Base-by-base conservation (phyloP, 495 filamentous ascomycete species). In the Penicillium manginii region DNA sequence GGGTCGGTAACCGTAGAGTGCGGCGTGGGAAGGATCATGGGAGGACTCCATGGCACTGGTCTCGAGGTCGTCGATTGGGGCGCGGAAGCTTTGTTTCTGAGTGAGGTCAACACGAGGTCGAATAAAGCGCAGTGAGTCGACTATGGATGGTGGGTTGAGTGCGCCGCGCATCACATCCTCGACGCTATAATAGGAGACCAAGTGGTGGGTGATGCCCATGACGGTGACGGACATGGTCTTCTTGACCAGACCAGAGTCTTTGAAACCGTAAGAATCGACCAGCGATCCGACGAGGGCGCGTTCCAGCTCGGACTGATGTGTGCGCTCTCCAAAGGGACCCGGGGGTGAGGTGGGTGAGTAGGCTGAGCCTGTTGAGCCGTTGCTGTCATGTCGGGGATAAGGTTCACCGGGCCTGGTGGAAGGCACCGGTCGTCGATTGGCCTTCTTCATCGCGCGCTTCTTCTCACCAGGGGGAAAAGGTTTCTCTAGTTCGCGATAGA, bases 111-210 rank as follows among this genome's bases (percentile, higher is more conserved):
- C 50, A 1, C 87, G 86, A 26, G 85, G 83, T 2, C 72, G 75
- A 26, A 91, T 73, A 60, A 80, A 78, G 45, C 79, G 78, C 58
- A 87, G 69, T 11, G 72, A 73, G 2, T 79, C 77, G 60, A 84
- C 83, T 66, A 86, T 79, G 15, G 80, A 77, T 1, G 90, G 89
- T 3, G 84, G 83, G 45, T 72, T 79, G n/a, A 96, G 75, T 19
- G 62, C 72, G 14, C 81, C 76, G 56, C 78, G 81, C 61, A 88
- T 80, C 42, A 92, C 87, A 65, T 96, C 91, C 3, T 88, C 83
- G 22, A 92, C 78, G 37, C 77, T 89, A 76, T 96, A 97, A 69
- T 97, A 97, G 0, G 89, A 93, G 40, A 96, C 91, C 50, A 97
- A 74, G 62, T 96, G 91, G 68, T 93, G 92, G 4, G 82, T 84